A percentile compares a stretch with the other conserved stretches of the same genome.
These are phyloP conservation scores for Monosporascus sp. DNA, from an alignment of 2,329 filamentous ascomycete genomes.

Conservation along the genomic window DNA sequence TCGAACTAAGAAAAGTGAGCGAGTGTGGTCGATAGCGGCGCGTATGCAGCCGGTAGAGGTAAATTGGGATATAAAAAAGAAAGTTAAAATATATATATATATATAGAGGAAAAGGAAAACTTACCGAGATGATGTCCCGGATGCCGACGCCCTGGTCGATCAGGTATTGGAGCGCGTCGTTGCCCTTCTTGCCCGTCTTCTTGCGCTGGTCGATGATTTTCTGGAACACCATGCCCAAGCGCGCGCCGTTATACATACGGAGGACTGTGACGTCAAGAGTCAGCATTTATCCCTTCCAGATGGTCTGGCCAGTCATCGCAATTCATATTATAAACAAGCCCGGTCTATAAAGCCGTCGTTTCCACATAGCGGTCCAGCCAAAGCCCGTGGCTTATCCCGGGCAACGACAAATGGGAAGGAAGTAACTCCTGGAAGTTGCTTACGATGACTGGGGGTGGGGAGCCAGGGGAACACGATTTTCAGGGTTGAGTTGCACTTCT, in stretches of 20 bases:
- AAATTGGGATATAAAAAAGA: background rate
- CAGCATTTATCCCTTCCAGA: too few species aligned
- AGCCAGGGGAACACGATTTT: conserved; percentile 49
- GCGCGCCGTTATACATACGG: conserved; percentile 38
- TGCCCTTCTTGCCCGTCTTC: conserved; percentile 33
- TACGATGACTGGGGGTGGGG: conserved; percentile 34
- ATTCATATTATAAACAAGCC: too few species aligned
- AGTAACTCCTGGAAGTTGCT: too few species aligned
- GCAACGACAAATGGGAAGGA: too few species aligned
- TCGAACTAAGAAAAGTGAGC: conserved; percentile 34
- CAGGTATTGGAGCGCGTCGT: conserved; percentile 48
- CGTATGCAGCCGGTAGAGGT: background rate
- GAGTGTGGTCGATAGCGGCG: background rate
- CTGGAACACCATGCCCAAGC: conserved; percentile 44
- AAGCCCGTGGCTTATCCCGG: too few species aligned
- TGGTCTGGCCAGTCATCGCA: too few species aligned
- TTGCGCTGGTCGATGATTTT: conserved; percentile 41
- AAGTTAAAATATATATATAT: too few species aligned
- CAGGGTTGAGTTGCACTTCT: conserved; percentile 35
- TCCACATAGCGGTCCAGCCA: too few species aligned
- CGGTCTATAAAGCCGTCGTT: too few species aligned
- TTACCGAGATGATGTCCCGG: conserved; percentile 35
- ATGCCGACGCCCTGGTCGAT: conserved; percentile 46
- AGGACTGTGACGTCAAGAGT: conserved; percentile 17
- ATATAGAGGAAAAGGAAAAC: conserved; percentile 6